phyloP scores from a whole-genome alignment of 1,284 basidiomycete species.

The Salmacisia buchloeana region DNA sequence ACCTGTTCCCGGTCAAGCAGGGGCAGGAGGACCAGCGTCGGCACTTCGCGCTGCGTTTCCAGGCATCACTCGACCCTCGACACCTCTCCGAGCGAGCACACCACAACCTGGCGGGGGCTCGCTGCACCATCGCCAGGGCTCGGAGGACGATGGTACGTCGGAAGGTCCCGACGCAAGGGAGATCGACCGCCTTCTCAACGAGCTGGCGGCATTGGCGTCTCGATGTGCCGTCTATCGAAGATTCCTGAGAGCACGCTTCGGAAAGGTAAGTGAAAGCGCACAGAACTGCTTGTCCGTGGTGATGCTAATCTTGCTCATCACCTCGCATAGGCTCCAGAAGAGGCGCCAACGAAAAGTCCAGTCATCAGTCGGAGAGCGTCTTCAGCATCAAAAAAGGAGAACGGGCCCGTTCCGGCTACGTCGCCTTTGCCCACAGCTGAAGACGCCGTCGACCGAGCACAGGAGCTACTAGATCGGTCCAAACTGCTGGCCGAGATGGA shows the following conservation, averaged over 20 bases:
- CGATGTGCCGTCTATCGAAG: slow-evolving; percentile 86
- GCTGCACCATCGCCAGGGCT: slow-evolving; percentile 9
- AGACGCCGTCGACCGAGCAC: background rate
- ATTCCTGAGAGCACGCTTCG: slow-evolving; percentile 71
- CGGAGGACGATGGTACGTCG: slow-evolving; percentile 56
- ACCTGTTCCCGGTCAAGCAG: background rate
- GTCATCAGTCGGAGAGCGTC: background rate
- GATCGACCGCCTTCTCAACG: slow-evolving; percentile 78
- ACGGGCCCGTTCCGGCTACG: slow-evolving; percentile 20
- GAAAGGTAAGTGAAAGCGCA: slow-evolving; percentile 51
- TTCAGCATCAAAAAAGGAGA: slow-evolving; percentile 18
- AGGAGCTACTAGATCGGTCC: slow-evolving; percentile 52
- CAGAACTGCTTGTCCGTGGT: background rate
- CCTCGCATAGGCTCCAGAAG: too few relatives aligned
- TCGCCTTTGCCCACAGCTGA: background rate
- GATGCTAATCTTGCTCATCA: background rate
- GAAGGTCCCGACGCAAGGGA: slow-evolving; percentile 74
- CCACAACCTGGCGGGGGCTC: background rate
- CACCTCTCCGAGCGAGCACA: background rate
- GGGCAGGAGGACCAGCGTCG: background rate
- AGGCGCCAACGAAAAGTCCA: too few relatives aligned
- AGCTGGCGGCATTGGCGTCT: slow-evolving; percentile 79
- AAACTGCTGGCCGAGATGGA: slow-evolving; percentile 62
- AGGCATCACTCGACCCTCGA: background rate
- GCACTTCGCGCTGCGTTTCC: background rate